A percentile compares a stretch with the other conserved stretches of the same genome.
phyloP scores from a whole-genome alignment of 2,329 filamentous ascomycete species.

The Colletotrichum sansevieriae region DNA sequence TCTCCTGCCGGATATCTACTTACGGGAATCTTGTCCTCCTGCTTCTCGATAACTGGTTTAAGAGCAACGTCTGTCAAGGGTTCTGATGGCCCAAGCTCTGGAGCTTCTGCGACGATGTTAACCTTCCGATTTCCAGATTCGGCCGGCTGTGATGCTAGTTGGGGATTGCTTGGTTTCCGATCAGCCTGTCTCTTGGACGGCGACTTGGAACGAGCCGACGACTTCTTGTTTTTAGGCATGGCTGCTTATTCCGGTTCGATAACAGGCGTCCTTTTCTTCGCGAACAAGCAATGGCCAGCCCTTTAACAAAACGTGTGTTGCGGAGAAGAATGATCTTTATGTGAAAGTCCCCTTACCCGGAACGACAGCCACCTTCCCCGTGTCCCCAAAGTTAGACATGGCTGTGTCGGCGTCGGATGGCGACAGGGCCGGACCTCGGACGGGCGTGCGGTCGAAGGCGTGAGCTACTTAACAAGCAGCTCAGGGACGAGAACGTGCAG shows the following conservation, averaged over 20 bases:
- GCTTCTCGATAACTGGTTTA: neutral
- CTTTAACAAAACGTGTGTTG: neutral
- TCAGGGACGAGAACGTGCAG: conserved; percentile 16
- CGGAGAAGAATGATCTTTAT: conserved; percentile 28
- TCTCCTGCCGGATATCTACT: neutral
- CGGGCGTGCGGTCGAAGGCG: conserved; percentile 35
- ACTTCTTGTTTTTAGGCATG: conserved; percentile 41
- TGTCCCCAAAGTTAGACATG: conserved; percentile 41
- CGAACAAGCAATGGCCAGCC: neutral
- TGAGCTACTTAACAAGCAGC: conserved; percentile 8
- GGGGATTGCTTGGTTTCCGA: conserved; percentile 34
- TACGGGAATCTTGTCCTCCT: conserved; percentile 35
- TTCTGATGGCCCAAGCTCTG: conserved; percentile 35
- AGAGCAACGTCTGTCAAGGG: neutral
- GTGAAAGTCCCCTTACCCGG: conserved; percentile 35
- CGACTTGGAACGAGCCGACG: conserved; percentile 28
- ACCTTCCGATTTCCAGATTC: conserved; percentile 35
- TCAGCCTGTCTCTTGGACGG: conserved; percentile 25
- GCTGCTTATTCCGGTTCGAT: neutral
- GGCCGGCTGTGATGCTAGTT: conserved; percentile 27
- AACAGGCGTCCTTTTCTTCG: neutral
- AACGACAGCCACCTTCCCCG: conserved; percentile 34
- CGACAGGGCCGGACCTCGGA: conserved; percentile 33
- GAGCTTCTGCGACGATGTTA: conserved; percentile 41
- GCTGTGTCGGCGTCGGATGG: conserved; percentile 36